Conservation (phyloP, 768 basidiomycete species). For the Lentinula sp. region DNA sequence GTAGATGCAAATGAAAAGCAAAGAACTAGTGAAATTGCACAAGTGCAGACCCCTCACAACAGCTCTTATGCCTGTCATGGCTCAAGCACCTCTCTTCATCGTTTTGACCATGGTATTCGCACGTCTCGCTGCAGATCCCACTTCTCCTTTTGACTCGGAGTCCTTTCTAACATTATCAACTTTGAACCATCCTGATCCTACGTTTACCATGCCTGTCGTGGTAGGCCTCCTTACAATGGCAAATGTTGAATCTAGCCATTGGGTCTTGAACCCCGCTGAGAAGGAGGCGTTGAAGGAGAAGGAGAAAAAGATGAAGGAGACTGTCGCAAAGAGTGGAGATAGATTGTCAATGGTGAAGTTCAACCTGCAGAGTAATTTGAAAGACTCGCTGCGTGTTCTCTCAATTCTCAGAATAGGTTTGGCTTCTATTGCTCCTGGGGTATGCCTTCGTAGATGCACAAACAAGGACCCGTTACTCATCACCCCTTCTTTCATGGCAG, state of each 20-base stretch:
- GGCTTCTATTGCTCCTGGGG: constrained; percentile 67
- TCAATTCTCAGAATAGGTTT: constrained; percentile 63
- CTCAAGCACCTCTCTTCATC: constrained; percentile 71
- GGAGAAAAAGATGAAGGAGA: constrained; percentile 41
- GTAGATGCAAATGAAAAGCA: constrained; percentile 13
- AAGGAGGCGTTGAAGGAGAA: constrained; percentile 42
- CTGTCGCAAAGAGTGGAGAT: constrained; percentile 33
- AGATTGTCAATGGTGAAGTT: constrained; percentile 37
- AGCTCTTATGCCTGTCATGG: constrained; percentile 52
- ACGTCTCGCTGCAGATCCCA: constrained; percentile 47
- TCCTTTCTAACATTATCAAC: constrained; percentile 71
- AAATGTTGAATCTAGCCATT: constrained; percentile 72
- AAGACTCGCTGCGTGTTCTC: constrained; percentile 43
- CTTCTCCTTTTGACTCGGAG: constrained; percentile 69
- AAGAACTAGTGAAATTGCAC: constrained; percentile 55
- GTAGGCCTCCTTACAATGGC: constrained; percentile 72
- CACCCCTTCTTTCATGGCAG: constrained; percentile 25
- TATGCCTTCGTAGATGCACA: constrained; percentile 25
- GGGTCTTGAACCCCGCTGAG: constrained; percentile 61
- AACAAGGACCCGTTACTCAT: constrained; percentile 5
- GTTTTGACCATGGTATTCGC: constrained; percentile 55
- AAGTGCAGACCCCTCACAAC: constrained; percentile 53
- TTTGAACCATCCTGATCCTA: constrained; percentile 66
- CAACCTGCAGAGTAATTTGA: constrained; percentile 20
- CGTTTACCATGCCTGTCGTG: constrained; percentile 60